These are phyloP conservation scores for Suillus plorans DNA, from an alignment of 768 basidiomycete species.

Conservation along the genomic window DNA sequence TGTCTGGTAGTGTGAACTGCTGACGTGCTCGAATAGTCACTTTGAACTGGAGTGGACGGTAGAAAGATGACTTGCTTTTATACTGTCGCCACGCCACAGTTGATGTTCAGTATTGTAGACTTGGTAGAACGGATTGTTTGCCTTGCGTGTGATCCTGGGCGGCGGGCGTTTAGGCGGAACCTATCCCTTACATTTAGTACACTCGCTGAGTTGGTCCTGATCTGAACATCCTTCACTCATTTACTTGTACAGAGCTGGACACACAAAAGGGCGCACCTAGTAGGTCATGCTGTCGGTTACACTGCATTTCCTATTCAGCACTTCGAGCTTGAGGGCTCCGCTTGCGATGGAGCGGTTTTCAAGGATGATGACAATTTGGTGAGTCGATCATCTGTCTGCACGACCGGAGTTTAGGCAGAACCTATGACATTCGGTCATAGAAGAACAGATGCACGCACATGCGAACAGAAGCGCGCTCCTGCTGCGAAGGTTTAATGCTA, in stretches of 20 bases:
- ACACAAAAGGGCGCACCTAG: background rate
- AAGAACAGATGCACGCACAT: too few relatives aligned
- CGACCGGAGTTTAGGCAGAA: background rate
- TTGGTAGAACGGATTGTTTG: background rate
- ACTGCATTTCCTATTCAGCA: background rate
- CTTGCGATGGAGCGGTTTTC: background rate
- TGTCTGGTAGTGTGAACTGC: background rate
- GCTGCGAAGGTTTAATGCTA: background rate
- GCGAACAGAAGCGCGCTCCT: background rate
- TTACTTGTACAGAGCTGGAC: background rate
- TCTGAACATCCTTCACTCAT: background rate
- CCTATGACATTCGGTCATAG: background rate
- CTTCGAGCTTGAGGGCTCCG: background rate
- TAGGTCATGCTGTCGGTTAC: background rate
- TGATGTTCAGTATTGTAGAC: background rate
- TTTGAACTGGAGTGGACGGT: background rate
- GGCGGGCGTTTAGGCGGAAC: background rate
- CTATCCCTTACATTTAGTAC: background rate
- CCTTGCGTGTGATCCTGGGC: background rate
- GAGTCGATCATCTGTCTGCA: background rate
- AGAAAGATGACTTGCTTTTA: background rate
- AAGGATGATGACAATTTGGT: background rate
- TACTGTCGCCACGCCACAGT: background rate
- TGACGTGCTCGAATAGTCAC: background rate
- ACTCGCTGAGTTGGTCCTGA: background rate